Evolutionary conservation across 495 filamentous ascomycete genomes (phyloP).

Genomic region (Penicillium bovifimosum): DNA sequence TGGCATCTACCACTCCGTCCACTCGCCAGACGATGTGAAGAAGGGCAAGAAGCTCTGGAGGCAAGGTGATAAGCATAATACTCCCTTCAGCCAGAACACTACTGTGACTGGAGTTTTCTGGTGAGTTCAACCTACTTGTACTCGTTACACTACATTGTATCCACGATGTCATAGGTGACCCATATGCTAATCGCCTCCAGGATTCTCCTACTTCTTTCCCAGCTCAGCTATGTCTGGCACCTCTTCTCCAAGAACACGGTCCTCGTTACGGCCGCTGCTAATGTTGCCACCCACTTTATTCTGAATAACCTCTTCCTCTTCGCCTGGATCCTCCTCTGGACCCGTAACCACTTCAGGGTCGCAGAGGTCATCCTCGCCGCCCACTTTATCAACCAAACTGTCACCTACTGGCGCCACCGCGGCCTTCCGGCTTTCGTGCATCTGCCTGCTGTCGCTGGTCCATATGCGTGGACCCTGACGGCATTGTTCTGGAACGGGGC

Average conservation of each 20-base stretch:
- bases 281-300: constrained; percentile 80
- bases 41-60: constrained; percentile 59
- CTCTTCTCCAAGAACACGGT: constrained; percentile 62
- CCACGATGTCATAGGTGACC: neutral
- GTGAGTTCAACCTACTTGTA: constrained; percentile 32
- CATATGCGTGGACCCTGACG: constrained; percentile 77
- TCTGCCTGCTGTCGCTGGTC: constrained; percentile 64
- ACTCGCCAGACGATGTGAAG: constrained; percentile 54
- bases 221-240: constrained; percentile 68
- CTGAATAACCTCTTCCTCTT: constrained; percentile 75
- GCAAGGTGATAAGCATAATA: constrained; percentile 57
- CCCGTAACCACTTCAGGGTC: constrained; percentile 62
- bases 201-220: constrained; percentile 68
- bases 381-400: constrained; percentile 73
- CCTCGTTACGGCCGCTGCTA: constrained; percentile 61
- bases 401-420: constrained; percentile 73
- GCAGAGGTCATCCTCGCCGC: constrained; percentile 69
- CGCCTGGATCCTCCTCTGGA: constrained; percentile 76
- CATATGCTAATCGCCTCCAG: constrained; percentile 31
- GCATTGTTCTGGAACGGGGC: constrained; percentile 85
- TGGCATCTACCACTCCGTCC: constrained; percentile 63
- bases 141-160: neutral
- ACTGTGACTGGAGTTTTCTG: constrained; percentile 73
- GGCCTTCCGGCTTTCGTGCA: constrained; percentile 66
- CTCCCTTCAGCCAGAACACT: constrained; percentile 70